Evolutionary conservation across 2,329 filamentous ascomycete genomes (phyloP).

Genomic region (Aspergillus carbonarius): DNA sequence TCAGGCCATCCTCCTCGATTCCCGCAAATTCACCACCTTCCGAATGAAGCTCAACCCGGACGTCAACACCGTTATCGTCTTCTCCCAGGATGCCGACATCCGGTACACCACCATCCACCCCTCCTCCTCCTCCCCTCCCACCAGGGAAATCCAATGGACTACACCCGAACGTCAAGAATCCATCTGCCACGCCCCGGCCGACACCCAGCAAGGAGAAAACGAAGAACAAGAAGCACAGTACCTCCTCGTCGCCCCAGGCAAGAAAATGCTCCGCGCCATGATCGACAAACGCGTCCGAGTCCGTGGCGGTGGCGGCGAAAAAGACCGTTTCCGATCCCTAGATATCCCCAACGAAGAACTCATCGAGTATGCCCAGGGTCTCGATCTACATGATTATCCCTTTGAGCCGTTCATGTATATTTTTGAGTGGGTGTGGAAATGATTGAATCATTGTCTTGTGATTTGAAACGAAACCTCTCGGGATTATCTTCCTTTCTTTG

Average conservation of each 20-base stretch:
- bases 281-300: constrained; percentile 27
- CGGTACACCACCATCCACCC: constrained; percentile 23
- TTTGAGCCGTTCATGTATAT: constrained; percentile 34
- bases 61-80: constrained; percentile 31
- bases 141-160: constrained; percentile 21
- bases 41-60: constrained; percentile 30
- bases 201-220: neutral
- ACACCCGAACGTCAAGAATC: constrained; percentile 27
- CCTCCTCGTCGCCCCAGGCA: constrained; percentile 28
- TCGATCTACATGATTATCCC: constrained; percentile 25
- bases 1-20: constrained; percentile 32
- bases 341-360: constrained; percentile 25
- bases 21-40: constrained; percentile 34
- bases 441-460: neutral
- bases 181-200: constrained; percentile 17
- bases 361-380: constrained; percentile 32
- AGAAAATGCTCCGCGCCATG: constrained; percentile 26
- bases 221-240: constrained; percentile 19
- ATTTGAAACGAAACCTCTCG: neutral
- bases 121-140: neutral
- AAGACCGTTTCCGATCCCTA: constrained; percentile 23
- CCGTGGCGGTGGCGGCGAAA: constrained; percentile 22
- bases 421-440: constrained; percentile 31
- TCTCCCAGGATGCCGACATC: constrained; percentile 29
- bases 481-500: neutral